These are phyloP conservation scores for Anacardium occidentale DNA, from an alignment of 345 rosid genomes.

Conservation along the genomic window DNA sequence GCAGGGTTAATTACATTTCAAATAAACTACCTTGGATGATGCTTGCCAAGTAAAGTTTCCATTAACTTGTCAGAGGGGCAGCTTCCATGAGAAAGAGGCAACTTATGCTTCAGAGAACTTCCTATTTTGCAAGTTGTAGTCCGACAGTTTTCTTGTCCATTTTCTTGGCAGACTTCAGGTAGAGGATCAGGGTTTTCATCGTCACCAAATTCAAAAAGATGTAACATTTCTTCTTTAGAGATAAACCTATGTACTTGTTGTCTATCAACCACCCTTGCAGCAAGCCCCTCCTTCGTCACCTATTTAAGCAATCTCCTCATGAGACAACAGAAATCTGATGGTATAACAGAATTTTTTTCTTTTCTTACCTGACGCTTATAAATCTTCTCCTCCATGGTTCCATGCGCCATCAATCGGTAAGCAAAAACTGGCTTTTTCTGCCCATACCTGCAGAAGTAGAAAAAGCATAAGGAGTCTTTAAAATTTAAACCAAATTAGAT, in stretches of 20 bases:
- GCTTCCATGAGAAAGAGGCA: slow-evolving; percentile 50
- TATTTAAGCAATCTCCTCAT: slow-evolving; percentile 36
- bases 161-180: slow-evolving; percentile 40
- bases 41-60: slow-evolving; percentile 75
- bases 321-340: slow-evolving; percentile 18
- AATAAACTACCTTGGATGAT: slow-evolving; percentile 63
- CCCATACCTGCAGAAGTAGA: slow-evolving; percentile 66
- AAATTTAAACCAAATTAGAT: background rate
- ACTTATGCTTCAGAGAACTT: slow-evolving; percentile 50
- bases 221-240: slow-evolving; percentile 98
- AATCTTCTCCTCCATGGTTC: slow-evolving; percentile 97
- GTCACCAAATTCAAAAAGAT: slow-evolving; percentile 94
- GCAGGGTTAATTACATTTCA: background rate
- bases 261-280: slow-evolving; percentile 99
- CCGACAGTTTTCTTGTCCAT: slow-evolving; percentile 32
- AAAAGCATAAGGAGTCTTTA: slow-evolving; percentile 13
- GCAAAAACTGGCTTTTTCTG: slow-evolving; percentile 97
- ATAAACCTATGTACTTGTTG: slow-evolving; percentile 96
- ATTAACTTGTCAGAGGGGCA: slow-evolving; percentile 85
- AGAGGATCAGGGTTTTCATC: slow-evolving; percentile 70
- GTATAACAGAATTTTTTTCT: background rate
- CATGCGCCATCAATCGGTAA: slow-evolving; percentile 93
- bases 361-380: slow-evolving; percentile 92
- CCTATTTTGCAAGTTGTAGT: slow-evolving; percentile 31
- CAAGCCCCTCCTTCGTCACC: slow-evolving; percentile 99